A percentile compares a stretch with the other conserved stretches of the same genome.
Conservation (phyloP, 352 stramenopile species). For the Lagenidium sp. region DNA sequence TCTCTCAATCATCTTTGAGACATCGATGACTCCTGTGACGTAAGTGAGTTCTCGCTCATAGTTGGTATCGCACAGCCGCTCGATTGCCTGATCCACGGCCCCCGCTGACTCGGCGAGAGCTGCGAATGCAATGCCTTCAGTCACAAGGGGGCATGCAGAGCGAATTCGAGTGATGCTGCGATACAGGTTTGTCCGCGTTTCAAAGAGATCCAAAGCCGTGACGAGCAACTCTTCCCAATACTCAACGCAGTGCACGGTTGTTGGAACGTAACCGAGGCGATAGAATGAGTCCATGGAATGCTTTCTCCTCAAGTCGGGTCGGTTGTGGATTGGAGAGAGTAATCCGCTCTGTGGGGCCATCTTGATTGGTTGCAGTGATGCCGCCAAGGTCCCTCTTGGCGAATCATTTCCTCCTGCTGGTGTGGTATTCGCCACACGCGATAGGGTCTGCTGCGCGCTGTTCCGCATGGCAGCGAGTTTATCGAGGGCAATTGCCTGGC, state of each 20-base stretch:
- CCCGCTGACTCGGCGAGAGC: constrained; percentile 45
- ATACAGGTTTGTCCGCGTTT: constrained; percentile 27
- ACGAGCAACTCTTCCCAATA: constrained; percentile 49
- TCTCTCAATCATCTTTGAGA: constrained; percentile 18
- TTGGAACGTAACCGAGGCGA: constrained; percentile 48
- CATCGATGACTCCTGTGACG: constrained; percentile 38
- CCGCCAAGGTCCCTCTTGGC: too few relatives aligned
- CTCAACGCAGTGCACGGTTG: constrained; percentile 32
- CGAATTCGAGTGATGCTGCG: constrained; percentile 34
- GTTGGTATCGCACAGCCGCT: constrained; percentile 37
- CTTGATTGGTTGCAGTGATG: neutral
- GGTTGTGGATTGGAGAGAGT: constrained; percentile 32
- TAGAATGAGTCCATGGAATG: constrained; percentile 56
- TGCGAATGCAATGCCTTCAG: constrained; percentile 42
- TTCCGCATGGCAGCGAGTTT: constrained; percentile 5
- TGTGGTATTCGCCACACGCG: too few relatives aligned
- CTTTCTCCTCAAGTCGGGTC: constrained; percentile 38
- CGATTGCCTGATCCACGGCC: constrained; percentile 32
- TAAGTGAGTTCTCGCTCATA: constrained; percentile 57
- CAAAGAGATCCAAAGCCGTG: constrained; percentile 36
- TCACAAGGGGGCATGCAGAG: constrained; percentile 25
- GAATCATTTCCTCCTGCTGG: too few relatives aligned
- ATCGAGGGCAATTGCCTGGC: constrained; percentile 3
- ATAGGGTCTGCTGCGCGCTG: neutral
- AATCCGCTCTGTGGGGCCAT: constrained; percentile 19